Evolutionary conservation across 2,329 filamentous ascomycete species (phyloP).

Genomic region (Aspergillus glaucus): DNA sequence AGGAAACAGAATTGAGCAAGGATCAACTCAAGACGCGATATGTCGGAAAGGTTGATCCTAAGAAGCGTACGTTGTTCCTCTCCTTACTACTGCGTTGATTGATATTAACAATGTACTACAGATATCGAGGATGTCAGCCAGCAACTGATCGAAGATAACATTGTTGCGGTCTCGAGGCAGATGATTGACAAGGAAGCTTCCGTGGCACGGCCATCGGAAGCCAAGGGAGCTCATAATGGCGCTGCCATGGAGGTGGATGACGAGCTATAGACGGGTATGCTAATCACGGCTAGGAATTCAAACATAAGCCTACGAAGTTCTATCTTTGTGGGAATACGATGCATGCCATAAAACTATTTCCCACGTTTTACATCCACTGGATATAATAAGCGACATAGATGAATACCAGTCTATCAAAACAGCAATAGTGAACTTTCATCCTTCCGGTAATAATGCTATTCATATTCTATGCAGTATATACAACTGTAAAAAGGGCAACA

Average conservation of each 20-base stretch:
- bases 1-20: conserved; percentile 94
- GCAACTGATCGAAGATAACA: conserved; percentile 97
- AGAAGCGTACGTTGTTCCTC: conserved; percentile 64
- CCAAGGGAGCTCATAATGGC: conserved; percentile 41
- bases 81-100: neutral
- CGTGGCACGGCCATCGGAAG: conserved; percentile 60
- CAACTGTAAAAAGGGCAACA: neutral
- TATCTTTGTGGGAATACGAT: neutral
- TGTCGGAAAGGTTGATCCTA: conserved; percentile 96
- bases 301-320: neutral
- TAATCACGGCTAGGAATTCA: neutral
- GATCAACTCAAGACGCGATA: conserved; percentile 98
- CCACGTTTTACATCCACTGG: neutral
- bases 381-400: conserved; percentile 1
- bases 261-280: conserved; percentile 34
- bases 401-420: neutral
- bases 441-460: too few relatives aligned
- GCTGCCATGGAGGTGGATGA: conserved; percentile 65
- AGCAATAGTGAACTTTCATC: too few relatives aligned
- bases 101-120: conserved; percentile 26
- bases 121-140: conserved; percentile 93
- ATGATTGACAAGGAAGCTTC: conserved; percentile 99
- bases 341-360: conserved; percentile 1
- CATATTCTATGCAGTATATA: neutral
- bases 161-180: conserved; percentile 93